Evolutionary conservation across 2,329 filamentous ascomycete genomes (phyloP).

Genomic region (Neocucurbitaria cava): DNA sequence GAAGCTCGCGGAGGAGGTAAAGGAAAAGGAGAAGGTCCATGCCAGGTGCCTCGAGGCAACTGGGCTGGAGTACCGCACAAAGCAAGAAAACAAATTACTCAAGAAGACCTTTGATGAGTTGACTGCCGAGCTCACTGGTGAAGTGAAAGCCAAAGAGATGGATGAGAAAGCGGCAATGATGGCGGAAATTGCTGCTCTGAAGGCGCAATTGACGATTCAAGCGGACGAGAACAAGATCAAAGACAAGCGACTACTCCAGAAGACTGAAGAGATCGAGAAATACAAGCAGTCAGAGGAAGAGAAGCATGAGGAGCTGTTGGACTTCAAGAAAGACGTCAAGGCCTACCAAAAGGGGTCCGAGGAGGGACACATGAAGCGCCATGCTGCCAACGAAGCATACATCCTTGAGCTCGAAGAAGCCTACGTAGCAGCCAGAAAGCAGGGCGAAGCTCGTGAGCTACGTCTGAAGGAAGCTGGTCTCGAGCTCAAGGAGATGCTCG

Average conservation of each 20-base stretch:
- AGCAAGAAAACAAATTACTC: not conserved
- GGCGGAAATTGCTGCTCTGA: not conserved
- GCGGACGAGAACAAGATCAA: not conserved
- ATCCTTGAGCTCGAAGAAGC: not conserved
- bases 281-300: not conserved
- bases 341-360: not conserved
- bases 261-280: not conserved
- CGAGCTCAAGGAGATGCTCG: not conserved
- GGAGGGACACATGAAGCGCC: not conserved
- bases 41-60: not conserved
- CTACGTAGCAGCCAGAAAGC: not conserved
- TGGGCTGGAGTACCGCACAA: not conserved
- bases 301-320: not conserved
- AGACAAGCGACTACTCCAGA: not conserved
- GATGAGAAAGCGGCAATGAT: not conserved
- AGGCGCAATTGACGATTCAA: not conserved
- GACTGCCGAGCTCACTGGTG: not conserved
- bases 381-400: not conserved
- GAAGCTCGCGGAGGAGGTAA: not conserved
- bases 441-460: not conserved
- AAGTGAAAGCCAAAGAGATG: not conserved
- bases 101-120: not conserved
- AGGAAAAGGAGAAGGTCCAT: not conserved
- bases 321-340: not conserved
- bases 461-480: not conserved